phyloP scores from a whole-genome alignment of 2,329 filamentous ascomycete genomes.

The Talaromyces funiculosus region DNA sequence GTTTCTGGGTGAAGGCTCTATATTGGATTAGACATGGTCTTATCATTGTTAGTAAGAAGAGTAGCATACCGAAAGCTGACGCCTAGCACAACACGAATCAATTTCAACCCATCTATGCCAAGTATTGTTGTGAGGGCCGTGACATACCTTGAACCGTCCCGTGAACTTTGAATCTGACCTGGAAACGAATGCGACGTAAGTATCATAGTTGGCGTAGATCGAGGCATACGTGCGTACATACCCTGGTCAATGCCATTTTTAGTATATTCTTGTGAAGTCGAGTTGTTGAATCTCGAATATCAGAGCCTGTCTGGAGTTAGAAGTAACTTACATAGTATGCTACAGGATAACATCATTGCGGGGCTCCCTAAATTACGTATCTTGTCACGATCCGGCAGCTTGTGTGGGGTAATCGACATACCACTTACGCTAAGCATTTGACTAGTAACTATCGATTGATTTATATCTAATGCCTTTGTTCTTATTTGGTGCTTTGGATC shows the following conservation, averaged over 20 bases:
- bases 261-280: background rate
- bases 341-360: background rate
- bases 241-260: conserved; percentile 12
- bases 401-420: background rate
- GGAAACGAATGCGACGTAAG: background rate
- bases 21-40: background rate
- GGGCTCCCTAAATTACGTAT: background rate
- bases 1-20: conserved; percentile 41
- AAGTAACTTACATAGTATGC: too few species aligned
- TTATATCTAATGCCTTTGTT: background rate
- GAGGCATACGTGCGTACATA: background rate
- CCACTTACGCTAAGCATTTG: background rate
- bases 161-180: conserved; percentile 49
- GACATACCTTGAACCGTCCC: conserved; percentile 63
- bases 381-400: background rate
- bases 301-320: background rate
- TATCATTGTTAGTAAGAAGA: background rate
- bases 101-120: too few species aligned
- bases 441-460: background rate
- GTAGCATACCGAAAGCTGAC: conserved; percentile 46
- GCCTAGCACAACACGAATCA: conserved; percentile 21
- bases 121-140: background rate
- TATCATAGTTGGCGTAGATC: background rate
- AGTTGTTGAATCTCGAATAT: background rate
- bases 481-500: too few species aligned